These are phyloP conservation scores for Didymella keratinophila DNA, from an alignment of 2,329 filamentous ascomycete species.

Conservation along the genomic window DNA sequence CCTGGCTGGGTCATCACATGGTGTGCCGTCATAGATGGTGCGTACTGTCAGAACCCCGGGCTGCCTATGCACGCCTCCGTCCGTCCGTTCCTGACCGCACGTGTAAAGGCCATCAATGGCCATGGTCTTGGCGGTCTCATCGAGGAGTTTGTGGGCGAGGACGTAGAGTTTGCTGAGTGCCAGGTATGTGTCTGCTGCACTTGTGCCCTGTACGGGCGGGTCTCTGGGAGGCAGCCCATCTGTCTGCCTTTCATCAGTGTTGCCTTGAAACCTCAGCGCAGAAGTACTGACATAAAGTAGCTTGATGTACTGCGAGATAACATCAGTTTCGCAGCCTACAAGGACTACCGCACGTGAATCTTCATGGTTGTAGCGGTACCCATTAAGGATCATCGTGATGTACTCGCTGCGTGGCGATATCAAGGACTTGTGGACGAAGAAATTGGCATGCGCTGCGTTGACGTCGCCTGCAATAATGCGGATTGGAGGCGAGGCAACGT, in stretches of 20 bases:
- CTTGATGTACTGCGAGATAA: neutral
- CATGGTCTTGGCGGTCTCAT: neutral
- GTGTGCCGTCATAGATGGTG: neutral
- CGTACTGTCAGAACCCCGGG: neutral
- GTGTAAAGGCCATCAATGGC: neutral
- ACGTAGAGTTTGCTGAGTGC: neutral
- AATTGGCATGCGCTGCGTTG: neutral
- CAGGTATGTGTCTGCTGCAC: neutral
- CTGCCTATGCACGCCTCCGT: neutral
- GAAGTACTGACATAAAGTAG: conserved; percentile 1
- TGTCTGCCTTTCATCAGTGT: neutral
- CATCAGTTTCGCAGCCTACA: neutral
- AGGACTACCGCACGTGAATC: too few relatives aligned
- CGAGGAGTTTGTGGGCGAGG: neutral
- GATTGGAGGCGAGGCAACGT: neutral
- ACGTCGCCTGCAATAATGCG: neutral
- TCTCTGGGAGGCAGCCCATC: neutral
- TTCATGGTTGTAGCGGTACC: too few relatives aligned
- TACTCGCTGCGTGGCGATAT: neutral
- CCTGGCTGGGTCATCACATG: neutral
- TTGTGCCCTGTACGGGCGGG: too few relatives aligned
- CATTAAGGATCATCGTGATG: too few relatives aligned
- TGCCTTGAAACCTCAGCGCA: too few relatives aligned
- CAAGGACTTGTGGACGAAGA: neutral
- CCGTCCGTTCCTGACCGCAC: neutral